These are phyloP conservation scores for Misopates orontium DNA, from an alignment of 257 asterid genomes.

Conservation along the genomic window DNA sequence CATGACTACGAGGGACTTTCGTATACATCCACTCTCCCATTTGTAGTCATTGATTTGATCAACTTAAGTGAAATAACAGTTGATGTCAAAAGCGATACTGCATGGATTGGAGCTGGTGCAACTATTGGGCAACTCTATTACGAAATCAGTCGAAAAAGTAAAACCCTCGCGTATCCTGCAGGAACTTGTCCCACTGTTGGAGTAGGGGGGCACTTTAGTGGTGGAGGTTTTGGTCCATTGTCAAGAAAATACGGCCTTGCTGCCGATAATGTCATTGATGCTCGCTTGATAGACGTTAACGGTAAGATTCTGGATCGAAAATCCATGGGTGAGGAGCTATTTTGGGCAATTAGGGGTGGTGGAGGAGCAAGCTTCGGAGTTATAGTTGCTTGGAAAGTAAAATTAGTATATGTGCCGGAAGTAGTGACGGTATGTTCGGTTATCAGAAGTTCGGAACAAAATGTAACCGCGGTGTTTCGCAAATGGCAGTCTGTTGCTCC, in stretches of 20 bases:
- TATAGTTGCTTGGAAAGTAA: constrained; percentile 32
- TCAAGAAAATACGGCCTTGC: constrained; percentile 36
- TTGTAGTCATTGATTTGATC: constrained; percentile 35
- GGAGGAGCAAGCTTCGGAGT: constrained; percentile 40
- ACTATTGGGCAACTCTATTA: constrained; percentile 29
- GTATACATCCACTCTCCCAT: constrained; percentile 25
- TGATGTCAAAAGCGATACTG: constrained; percentile 23
- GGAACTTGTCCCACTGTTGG: constrained; percentile 33
- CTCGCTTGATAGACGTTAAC: constrained; percentile 28
- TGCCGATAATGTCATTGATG: constrained; percentile 39
- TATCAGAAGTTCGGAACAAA: constrained; percentile 24
- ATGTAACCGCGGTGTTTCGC: constrained; percentile 11
- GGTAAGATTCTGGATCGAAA: constrained; percentile 33
- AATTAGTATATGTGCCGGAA: constrained; percentile 27
- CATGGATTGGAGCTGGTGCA: constrained; percentile 40
- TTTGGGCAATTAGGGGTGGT: constrained; percentile 44
- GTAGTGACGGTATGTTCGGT: constrained; percentile 24
- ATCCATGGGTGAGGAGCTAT: constrained; percentile 39
- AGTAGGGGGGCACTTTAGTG: constrained; percentile 35
- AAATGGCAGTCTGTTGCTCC: constrained; percentile 36
- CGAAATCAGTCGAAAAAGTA: constrained; percentile 19
- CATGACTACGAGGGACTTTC: constrained; percentile 48
- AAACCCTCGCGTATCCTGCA: constrained; percentile 27
- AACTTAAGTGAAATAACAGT: constrained; percentile 21
- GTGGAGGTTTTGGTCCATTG: constrained; percentile 38